These are phyloP conservation scores for Fusarium solani-melongenae DNA, from an alignment of 2,329 filamentous ascomycete genomes.

Conservation along the genomic window DNA sequence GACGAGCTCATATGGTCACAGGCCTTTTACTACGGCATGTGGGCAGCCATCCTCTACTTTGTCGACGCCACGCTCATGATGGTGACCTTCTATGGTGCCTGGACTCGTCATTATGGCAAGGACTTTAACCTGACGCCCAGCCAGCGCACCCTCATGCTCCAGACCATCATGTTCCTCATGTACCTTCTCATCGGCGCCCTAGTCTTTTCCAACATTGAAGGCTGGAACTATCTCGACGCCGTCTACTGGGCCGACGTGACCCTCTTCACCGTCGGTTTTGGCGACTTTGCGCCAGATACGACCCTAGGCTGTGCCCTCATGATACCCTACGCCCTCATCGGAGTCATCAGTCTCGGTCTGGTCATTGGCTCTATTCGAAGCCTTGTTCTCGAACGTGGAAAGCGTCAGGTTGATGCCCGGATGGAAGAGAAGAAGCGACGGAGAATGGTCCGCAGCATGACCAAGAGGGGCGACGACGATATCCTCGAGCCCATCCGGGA, in stretches of 20 bases:
- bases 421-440: constrained; percentile 70
- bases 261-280: constrained; percentile 72
- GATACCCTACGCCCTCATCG: constrained; percentile 85
- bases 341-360: constrained; percentile 85
- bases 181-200: constrained; percentile 84
- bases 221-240: constrained; percentile 80
- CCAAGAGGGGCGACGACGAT: constrained; percentile 56
- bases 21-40: constrained; percentile 88
- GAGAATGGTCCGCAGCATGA: constrained; percentile 57
- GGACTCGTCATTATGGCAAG: constrained; percentile 75
- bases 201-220: constrained; percentile 78
- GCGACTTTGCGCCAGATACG: constrained; percentile 62
- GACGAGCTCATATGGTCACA: constrained; percentile 76
- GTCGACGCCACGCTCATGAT: constrained; percentile 80
- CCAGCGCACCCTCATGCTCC: constrained; percentile 88
- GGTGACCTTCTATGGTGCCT: constrained; percentile 83
- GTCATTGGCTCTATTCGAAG: constrained; percentile 83
- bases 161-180: constrained; percentile 86
- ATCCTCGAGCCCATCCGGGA: constrained; percentile 62
- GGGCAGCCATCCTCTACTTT: constrained; percentile 83
- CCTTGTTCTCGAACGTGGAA: constrained; percentile 68
- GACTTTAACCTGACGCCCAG: constrained; percentile 82
- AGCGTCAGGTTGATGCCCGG: constrained; percentile 63
- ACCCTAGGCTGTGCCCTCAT: constrained; percentile 75
- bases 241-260: constrained; percentile 84